phyloP scores from a whole-genome alignment of 2,329 filamentous ascomycete genomes.

The Fusarium torreyae region DNA sequence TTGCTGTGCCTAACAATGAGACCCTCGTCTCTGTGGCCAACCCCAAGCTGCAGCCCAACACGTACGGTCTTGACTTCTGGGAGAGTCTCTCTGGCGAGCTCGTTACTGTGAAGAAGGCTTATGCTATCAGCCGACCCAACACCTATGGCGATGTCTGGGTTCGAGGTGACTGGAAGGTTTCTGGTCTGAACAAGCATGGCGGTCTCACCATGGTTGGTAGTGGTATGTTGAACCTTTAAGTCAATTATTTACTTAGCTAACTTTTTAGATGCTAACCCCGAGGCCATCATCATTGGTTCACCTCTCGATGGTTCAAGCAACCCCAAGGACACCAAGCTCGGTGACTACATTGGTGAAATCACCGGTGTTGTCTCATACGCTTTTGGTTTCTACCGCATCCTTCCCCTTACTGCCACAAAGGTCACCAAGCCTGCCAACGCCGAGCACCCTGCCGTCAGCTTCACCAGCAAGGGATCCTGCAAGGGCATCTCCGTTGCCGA shows the following conservation, averaged over 20 bases:
- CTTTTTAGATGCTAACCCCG: conserved; percentile 74
- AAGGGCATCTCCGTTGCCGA: conserved; percentile 73
- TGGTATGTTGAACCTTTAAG: conserved; percentile 54
- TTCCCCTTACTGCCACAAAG: conserved; percentile 72
- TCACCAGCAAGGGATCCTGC: conserved; percentile 71
- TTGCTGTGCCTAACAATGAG: conserved; percentile 74
- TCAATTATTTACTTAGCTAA: conserved; percentile 13
- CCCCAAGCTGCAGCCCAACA: conserved; percentile 71
- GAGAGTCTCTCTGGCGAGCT: conserved; percentile 78
- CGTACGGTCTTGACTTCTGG: conserved; percentile 82
- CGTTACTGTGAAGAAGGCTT: conserved; percentile 72
- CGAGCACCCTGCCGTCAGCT: conserved; percentile 65
- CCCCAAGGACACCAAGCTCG: conserved; percentile 72
- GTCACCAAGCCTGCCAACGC: conserved; percentile 63
- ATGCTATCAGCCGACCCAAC: conserved; percentile 73
- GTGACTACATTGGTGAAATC: conserved; percentile 75
- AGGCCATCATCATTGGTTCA: conserved; percentile 75
- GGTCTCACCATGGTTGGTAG: conserved; percentile 74
- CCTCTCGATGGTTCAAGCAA: conserved; percentile 77
- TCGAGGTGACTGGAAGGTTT: conserved; percentile 73
- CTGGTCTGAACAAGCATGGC: conserved; percentile 73
- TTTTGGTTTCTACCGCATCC: conserved; percentile 78
- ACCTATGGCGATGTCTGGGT: conserved; percentile 79
- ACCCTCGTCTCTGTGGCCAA: conserved; percentile 71
- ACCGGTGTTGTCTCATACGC: conserved; percentile 77